phyloP scores from a whole-genome alignment of 2,329 filamentous ascomycete species.

The Ophiocordyceps camponoti-floridani region DNA sequence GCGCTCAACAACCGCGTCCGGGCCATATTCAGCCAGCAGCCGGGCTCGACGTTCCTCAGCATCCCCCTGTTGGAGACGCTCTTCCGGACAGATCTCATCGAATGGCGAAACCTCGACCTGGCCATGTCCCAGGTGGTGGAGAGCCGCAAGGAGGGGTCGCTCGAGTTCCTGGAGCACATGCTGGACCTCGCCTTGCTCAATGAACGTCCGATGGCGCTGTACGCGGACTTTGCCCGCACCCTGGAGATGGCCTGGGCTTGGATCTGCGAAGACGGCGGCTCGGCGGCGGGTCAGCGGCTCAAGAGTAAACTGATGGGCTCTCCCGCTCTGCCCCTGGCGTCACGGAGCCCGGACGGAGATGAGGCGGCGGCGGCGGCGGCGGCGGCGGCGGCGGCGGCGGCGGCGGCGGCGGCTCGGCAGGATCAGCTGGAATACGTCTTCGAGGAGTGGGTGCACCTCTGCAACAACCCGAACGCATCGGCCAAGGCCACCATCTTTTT shows the following conservation, averaged over 20 bases:
- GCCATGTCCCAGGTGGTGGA: conserved; percentile 57
- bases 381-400: too few species aligned
- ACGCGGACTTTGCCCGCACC: conserved; percentile 72
- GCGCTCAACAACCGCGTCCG: conserved; percentile 36
- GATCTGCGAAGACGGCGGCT: conserved; percentile 54
- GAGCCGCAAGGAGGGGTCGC: conserved; percentile 49
- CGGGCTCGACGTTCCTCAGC: conserved; percentile 35
- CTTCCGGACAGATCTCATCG: conserved; percentile 40
- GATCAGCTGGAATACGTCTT: conserved; percentile 92
- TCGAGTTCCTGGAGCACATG: conserved; percentile 66
- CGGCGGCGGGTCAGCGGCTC: conserved; percentile 49
- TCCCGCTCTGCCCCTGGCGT: conserved; percentile 16
- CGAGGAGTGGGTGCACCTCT: conserved; percentile 81
- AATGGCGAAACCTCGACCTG: conserved; percentile 48
- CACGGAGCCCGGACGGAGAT: conserved; percentile 32
- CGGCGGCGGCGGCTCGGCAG: conserved; percentile 35
- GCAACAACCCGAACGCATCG: conserved; percentile 56
- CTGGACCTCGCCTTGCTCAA: conserved; percentile 64
- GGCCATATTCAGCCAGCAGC: conserved; percentile 36
- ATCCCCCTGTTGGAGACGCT: conserved; percentile 39
- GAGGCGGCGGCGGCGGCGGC: conserved; percentile 25
- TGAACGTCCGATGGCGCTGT: conserved; percentile 59
- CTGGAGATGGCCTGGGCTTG: conserved; percentile 67
- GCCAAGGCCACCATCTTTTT: conserved; percentile 60
- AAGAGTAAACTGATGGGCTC: conserved; percentile 40